A percentile compares a stretch with the other conserved stretches of the same genome.
These are phyloP conservation scores for Monilinia aucupariae DNA, from an alignment of 2,329 filamentous ascomycete genomes.

Conservation along the genomic window DNA sequence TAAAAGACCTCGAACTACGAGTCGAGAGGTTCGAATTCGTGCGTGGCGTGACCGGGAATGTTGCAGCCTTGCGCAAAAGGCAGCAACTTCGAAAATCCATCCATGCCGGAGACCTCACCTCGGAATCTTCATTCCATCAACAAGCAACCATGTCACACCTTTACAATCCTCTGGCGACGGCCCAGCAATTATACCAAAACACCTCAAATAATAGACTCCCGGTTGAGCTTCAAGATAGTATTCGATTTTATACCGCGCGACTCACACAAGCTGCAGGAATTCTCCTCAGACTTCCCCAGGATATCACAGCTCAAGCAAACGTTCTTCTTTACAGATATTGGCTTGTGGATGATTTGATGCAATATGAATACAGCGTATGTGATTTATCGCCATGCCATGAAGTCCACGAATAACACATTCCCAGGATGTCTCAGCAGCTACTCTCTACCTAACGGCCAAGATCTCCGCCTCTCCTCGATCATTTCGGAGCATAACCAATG, in stretches of 20 bases:
- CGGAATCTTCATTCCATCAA: background rate
- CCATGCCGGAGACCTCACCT: background rate
- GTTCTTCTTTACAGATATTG: conserved; percentile 79
- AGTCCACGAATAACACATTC: conserved; percentile 4
- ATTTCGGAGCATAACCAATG: conserved; percentile 74
- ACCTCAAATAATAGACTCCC: conserved; percentile 55
- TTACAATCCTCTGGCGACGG: conserved; percentile 65
- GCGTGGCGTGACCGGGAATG: background rate
- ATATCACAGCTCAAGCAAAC: conserved; percentile 78
- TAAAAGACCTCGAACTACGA: background rate
- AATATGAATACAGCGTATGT: conserved; percentile 47
- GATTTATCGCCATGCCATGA: background rate
- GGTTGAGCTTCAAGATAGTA: conserved; percentile 61
- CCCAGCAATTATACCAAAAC: conserved; percentile 60
- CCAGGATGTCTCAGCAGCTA: conserved; percentile 75
- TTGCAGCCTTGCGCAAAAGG: conserved; percentile 30
- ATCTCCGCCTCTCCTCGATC: conserved; percentile 71
- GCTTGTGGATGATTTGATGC: conserved; percentile 51
- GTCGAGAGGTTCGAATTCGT: background rate
- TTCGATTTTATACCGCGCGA: conserved; percentile 66
- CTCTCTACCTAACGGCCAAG: conserved; percentile 77
- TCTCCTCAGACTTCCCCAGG: conserved; percentile 77
- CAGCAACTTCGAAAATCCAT: conserved; percentile 1
- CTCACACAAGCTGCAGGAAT: conserved; percentile 75
- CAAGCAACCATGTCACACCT: conserved; percentile 51